phyloP scores from a whole-genome alignment of 2,329 filamentous ascomycete species.

The Monosporascus cannonballus region DNA sequence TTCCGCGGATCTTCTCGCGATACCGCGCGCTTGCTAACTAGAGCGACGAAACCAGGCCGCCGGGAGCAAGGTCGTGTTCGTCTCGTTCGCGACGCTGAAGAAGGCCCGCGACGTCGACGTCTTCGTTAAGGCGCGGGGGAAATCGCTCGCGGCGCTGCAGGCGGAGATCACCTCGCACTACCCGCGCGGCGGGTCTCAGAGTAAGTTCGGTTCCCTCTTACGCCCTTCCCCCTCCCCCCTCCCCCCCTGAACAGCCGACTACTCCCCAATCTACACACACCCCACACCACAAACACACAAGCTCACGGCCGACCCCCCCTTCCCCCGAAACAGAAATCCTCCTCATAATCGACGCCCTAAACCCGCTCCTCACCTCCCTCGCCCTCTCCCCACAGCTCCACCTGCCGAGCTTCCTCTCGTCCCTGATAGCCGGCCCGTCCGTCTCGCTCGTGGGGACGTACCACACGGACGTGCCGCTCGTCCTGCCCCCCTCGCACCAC shows the following conservation, averaged over 20 bases:
- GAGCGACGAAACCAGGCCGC: constrained; percentile 42
- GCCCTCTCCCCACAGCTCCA: constrained; percentile 50
- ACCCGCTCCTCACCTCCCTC: constrained; percentile 52
- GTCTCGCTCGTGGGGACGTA: constrained; percentile 74
- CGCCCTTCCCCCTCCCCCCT: constrained; percentile 2
- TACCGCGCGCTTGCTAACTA: background rate
- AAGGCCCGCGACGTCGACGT: constrained; percentile 59
- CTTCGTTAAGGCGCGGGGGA: constrained; percentile 60
- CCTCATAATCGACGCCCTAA: constrained; percentile 74
- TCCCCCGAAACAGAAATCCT: constrained; percentile 51
- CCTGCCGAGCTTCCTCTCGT: constrained; percentile 53
- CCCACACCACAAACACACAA: background rate
- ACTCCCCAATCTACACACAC: constrained; percentile 1
- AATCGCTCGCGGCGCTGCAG: constrained; percentile 48
- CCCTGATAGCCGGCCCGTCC: constrained; percentile 56
- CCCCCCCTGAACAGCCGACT: constrained; percentile 8
- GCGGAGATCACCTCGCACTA: constrained; percentile 54
- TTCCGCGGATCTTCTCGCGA: too few species aligned
- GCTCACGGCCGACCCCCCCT: background rate
- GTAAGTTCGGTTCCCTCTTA: constrained; percentile 28
- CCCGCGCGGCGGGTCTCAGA: constrained; percentile 31
- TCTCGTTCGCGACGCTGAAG: constrained; percentile 70
- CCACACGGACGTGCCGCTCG: constrained; percentile 70
- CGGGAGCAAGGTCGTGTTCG: constrained; percentile 65
- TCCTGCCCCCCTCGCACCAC: constrained; percentile 27